Percentiles rank a stretch among this genome's conserved stretches.
phyloP scores from a whole-genome alignment of 2,329 filamentous ascomycete species.

The Microcyclosporella mali region DNA sequence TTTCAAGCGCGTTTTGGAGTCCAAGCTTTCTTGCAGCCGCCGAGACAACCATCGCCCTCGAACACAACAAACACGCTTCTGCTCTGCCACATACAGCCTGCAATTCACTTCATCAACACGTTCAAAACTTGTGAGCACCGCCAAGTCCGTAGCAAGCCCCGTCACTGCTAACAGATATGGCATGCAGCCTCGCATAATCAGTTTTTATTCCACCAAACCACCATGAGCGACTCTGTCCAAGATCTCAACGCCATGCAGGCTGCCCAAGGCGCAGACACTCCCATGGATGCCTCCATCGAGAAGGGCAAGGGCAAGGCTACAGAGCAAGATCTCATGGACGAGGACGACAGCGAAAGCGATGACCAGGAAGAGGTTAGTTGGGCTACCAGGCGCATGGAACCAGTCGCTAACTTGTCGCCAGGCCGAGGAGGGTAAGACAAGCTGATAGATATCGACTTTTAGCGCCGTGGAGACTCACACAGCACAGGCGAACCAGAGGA shows the following conservation, averaged over 20 bases:
- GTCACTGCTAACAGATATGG: neutral
- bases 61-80: too few species aligned
- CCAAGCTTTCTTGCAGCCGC: too few species aligned
- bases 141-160: too few species aligned
- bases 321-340: constrained; percentile 49
- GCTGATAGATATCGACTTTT: neutral
- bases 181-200: neutral
- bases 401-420: neutral
- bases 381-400: neutral
- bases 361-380: constrained; percentile 32
- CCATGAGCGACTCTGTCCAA: constrained; percentile 26
- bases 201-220: constrained; percentile 6
- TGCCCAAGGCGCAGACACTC: constrained; percentile 25
- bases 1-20: too few species aligned
- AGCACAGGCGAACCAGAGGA: constrained; percentile 50
- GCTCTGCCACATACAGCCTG: too few species aligned
- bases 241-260: constrained; percentile 18
- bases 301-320: constrained; percentile 87
- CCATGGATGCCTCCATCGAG: constrained; percentile 40
- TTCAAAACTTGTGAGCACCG: too few species aligned
- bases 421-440: neutral
- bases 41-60: too few species aligned
- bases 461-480: constrained; percentile 2
- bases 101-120: too few species aligned
- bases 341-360: constrained; percentile 40